Evolutionary conservation across 163 green algal genomes (phyloP).

Genomic region (Coccomyxa subellipsoidea): DNA sequence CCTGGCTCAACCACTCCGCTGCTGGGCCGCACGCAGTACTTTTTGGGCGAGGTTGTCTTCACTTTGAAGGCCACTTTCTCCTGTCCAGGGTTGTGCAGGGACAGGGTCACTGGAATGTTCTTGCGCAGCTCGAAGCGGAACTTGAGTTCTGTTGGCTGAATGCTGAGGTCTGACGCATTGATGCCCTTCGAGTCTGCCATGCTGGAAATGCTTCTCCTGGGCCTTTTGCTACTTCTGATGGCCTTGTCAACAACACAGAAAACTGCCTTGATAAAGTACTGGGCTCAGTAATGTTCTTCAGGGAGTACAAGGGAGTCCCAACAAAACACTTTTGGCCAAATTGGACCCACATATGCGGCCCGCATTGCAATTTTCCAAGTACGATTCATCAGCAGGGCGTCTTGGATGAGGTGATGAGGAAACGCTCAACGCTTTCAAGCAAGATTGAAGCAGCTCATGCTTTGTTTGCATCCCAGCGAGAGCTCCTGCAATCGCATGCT

Average conservation of each 20-base stretch:
- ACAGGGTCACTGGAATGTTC: conserved; percentile 68
- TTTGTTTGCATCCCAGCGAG: too few species aligned
- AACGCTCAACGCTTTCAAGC: neutral
- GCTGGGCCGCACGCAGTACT: conserved; percentile 80
- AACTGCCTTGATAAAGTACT: neutral
- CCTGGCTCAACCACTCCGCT: conserved; percentile 62
- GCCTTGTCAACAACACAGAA: neutral
- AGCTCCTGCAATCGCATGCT: too few species aligned
- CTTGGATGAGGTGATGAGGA: neutral
- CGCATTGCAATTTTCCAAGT: neutral
- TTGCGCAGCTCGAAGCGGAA: conserved; percentile 68
- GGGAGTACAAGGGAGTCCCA: neutral
- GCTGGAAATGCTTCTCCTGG: neutral
- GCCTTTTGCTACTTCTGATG: neutral
- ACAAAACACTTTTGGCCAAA: neutral
- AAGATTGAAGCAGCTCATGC: too few species aligned
- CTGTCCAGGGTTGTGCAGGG: conserved; percentile 54
- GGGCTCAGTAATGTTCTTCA: neutral
- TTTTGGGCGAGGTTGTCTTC: conserved; percentile 80
- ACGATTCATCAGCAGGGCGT: neutral
- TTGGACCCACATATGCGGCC: too few species aligned
- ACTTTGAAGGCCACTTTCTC: conserved; percentile 77
- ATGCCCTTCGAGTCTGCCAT: neutral
- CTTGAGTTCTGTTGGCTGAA: conserved; percentile 24
- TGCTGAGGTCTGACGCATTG: conserved; percentile 8